phyloP scores from a whole-genome alignment of 2,329 filamentous ascomycete species.

The Cordyceps fumosorosea region DNA sequence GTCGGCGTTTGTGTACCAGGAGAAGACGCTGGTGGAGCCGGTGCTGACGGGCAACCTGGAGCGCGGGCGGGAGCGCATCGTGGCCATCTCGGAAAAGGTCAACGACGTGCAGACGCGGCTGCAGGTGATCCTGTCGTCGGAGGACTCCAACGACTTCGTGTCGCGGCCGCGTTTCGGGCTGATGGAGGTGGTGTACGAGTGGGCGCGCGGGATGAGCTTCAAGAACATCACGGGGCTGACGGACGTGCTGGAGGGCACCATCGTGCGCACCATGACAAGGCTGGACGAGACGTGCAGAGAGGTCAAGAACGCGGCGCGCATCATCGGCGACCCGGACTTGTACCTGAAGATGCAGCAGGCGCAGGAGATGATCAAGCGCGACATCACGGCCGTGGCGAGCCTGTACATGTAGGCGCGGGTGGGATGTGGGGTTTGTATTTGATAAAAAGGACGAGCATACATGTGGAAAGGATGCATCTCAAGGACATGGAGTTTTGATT shows the following conservation, averaged over 20 bases:
- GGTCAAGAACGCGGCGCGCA: constrained; percentile 92
- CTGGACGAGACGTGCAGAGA: constrained; percentile 95
- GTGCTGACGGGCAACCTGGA: constrained; percentile 77
- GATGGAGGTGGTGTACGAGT: constrained; percentile 97
- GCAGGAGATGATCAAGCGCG: constrained; percentile 95
- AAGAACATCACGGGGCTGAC: constrained; percentile 95
- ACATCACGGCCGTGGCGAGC: constrained; percentile 84
- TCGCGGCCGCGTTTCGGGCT: constrained; percentile 83
- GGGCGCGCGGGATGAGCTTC: constrained; percentile 96
- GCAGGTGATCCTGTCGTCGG: constrained; percentile 84
- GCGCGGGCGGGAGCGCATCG: constrained; percentile 75
- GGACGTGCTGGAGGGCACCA: constrained; percentile 93
- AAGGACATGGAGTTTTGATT: background rate
- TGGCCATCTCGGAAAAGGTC: constrained; percentile 86
- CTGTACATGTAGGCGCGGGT: constrained; percentile 65
- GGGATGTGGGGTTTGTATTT: background rate
- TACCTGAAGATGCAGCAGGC: constrained; percentile 96
- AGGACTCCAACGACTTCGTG: constrained; percentile 90
- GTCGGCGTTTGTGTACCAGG: constrained; percentile 94
- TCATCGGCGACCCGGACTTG: constrained; percentile 88
- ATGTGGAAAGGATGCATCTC: background rate
- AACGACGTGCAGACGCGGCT: constrained; percentile 83
- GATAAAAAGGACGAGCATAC: background rate
- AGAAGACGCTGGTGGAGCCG: constrained; percentile 81
- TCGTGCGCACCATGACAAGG: constrained; percentile 88